These are phyloP conservation scores for Cyclanthera cordifolia DNA, from an alignment of 306 rosid species.

Conservation along the genomic window DNA sequence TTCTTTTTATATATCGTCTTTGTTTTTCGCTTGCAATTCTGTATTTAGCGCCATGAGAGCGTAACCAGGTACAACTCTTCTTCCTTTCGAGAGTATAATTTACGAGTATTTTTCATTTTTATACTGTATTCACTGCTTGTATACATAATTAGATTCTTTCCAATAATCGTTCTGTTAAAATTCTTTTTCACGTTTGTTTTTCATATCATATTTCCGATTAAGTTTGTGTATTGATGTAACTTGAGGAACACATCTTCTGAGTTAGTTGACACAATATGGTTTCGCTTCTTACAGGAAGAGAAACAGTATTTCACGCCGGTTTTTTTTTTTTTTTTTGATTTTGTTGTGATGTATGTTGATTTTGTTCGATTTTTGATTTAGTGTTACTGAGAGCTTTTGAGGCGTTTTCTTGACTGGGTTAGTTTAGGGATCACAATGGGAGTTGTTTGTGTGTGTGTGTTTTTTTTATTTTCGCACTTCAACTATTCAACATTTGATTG, in stretches of 20 bases:
- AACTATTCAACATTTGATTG: no score
- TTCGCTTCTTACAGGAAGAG: neutral
- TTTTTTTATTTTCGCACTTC: no score
- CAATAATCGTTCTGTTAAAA: neutral
- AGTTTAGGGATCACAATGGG: conserved; percentile 10
- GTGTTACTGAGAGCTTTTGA: neutral
- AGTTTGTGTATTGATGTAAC: neutral
- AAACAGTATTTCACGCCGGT: neutral
- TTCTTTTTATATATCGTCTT: neutral
- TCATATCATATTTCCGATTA: neutral
- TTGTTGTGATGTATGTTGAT: no score
- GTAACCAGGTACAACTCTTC: neutral
- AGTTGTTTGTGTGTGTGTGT: no score
- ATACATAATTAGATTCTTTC: neutral
- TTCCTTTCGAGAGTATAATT: conserved; percentile 1
- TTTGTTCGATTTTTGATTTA: neutral
- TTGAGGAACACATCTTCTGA: neutral
- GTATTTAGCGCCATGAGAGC: conserved; percentile 1
- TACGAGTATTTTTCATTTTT: neutral
- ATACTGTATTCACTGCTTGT: neutral
- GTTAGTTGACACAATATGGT: neutral
- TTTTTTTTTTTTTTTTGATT: neutral
- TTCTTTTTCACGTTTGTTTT: neutral
- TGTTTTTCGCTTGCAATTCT: neutral
- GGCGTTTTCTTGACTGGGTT: neutral